Base-by-base conservation (phyloP, 805 yeast species). In the Candida koratica region DNA sequence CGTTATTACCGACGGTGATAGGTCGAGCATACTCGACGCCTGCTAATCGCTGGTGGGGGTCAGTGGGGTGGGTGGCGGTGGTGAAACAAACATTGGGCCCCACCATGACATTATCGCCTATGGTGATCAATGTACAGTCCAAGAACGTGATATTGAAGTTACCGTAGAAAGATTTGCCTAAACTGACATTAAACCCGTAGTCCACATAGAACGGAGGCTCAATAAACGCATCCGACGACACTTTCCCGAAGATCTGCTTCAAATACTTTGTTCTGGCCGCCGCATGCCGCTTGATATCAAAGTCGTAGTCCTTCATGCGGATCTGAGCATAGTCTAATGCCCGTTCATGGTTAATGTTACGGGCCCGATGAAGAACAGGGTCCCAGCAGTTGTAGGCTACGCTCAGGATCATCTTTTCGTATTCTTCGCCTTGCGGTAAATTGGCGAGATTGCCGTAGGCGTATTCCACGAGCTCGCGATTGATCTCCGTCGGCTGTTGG, bases 41-140 rank as follows among this genome's bases (percentile, higher is more conserved):
- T 2, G 48, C 52, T 18, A 47, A 28, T 39, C 84, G 60, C 36
- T 55, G 55, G 9, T 55, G 41, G 0, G 77, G 71, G 37, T 76
- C 80, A 5, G 71, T 49, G 1, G 82, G 81, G 48, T 83, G 90
- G 0, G 81, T 70, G 1, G 87, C 86, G 2, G 86, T 73, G 18
- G 71, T 59, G 28, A 81, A 58, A 2, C 73, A 60, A 4, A 74
- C 77, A 48, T 75, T 75, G 14, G 90, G 89, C 0, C 85, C 90
- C 25, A 76, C 48, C 63, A 74, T 45, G 12, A 75, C 81, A 36
- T 70, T 49, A 46, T 77, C 69, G 6, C 90, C 89, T 38, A 83
- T 68, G 12, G 59, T 69, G 25, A 83, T 76, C 25, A 77, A 46
- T 0, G 81, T 68, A 45, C 79, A 72, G 53, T 83, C 89, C 27